phyloP scores from a whole-genome alignment of 768 basidiomycete genomes.

The Boletellus ananas region DNA sequence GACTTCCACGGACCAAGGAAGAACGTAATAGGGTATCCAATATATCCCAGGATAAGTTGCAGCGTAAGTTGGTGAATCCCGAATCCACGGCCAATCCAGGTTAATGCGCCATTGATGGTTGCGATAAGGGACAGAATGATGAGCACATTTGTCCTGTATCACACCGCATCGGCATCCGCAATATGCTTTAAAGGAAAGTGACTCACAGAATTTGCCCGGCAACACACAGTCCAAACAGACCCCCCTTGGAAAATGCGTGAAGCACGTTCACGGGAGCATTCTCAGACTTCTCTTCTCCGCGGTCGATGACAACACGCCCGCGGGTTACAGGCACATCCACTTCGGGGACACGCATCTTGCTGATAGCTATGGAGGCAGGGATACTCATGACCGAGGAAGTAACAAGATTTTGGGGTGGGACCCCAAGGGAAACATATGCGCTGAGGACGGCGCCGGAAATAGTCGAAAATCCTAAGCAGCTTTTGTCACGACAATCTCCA shows the following conservation, averaged over 20 bases:
- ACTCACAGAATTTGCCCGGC: constrained; percentile 82
- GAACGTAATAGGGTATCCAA: constrained; percentile 87
- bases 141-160: constrained; percentile 68
- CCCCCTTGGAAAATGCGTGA: constrained; percentile 86
- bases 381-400: constrained; percentile 95
- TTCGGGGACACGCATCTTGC: constrained; percentile 84
- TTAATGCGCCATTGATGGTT: constrained; percentile 77
- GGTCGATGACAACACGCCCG: constrained; percentile 74
- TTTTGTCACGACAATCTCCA: constrained; percentile 2
- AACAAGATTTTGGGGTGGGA: constrained; percentile 74
- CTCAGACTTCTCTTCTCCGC: constrained; percentile 57
- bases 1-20: constrained; percentile 44
- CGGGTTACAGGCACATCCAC: constrained; percentile 82
- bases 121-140: constrained; percentile 82
- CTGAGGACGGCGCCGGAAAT: constrained; percentile 88
- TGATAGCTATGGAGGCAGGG: constrained; percentile 89
- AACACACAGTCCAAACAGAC: constrained; percentile 78
- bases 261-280: constrained; percentile 69
- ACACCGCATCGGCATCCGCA: constrained; percentile 6
- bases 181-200: not conserved
- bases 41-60: constrained; percentile 79
- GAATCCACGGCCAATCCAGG: constrained; percentile 86
- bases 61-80: constrained; percentile 80
- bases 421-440: constrained; percentile 77
- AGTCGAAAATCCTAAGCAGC: constrained; percentile 65